phyloP scores from a whole-genome alignment of 805 yeast genomes.

The Kregervanrija delftensis region DNA sequence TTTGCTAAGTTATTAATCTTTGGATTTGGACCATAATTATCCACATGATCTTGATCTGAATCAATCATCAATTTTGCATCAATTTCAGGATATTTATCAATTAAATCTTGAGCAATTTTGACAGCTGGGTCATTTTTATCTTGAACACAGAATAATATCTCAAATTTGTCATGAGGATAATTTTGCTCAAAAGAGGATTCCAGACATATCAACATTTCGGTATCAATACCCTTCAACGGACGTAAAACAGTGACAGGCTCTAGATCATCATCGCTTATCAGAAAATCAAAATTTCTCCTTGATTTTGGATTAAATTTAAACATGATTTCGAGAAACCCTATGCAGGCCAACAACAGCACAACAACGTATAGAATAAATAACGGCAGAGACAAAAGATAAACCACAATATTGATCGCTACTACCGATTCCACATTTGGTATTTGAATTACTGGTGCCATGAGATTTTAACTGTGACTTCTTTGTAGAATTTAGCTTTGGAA shows the following conservation, averaged over 20 bases:
- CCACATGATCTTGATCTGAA: constrained; percentile 25
- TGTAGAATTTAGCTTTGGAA: no score
- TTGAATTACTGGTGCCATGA: no score
- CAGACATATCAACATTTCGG: constrained; percentile 63
- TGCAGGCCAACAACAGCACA: constrained; percentile 19
- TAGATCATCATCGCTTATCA: constrained; percentile 29
- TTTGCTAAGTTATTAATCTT: constrained; percentile 82
- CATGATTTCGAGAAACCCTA: constrained; percentile 25
- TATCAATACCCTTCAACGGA: constrained; percentile 80
- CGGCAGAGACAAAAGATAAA: constrained; percentile 1
- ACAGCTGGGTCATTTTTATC: constrained; percentile 57
- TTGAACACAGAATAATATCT: constrained; percentile 73
- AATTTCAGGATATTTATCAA: constrained; percentile 46
- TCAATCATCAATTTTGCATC: constrained; percentile 56
- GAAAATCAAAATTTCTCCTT: constrained; percentile 11
- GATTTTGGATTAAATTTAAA: constrained; percentile 16
- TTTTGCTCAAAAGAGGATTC: constrained; percentile 61
- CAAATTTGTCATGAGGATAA: constrained; percentile 54
- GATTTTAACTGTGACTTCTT: no score
- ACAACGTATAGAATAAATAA: constrained; percentile 24
- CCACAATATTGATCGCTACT: background rate
- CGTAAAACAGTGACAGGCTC: constrained; percentile 73
- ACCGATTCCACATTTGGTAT: no score
- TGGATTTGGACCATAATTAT: constrained; percentile 77
- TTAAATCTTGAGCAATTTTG: constrained; percentile 43